phyloP scores from a whole-genome alignment of 176 grass and related monocot species.

The Guadua angustifolia region DNA sequence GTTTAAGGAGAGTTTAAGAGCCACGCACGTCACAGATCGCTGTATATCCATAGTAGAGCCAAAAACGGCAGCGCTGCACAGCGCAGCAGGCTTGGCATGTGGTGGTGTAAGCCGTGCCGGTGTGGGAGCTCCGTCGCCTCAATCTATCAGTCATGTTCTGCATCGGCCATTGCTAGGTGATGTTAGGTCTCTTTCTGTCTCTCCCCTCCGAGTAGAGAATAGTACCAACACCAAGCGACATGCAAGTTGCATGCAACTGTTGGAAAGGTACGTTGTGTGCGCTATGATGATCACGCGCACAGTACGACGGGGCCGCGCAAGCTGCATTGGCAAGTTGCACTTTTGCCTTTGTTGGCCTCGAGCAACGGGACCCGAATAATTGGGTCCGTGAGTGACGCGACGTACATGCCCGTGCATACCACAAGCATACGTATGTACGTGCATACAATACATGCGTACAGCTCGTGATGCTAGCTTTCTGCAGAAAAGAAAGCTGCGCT shows the following conservation, averaged over 20 bases:
- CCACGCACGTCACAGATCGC: too few relatives aligned
- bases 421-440: background rate
- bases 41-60: too few relatives aligned
- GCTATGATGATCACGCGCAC: background rate
- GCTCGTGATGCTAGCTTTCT: background rate
- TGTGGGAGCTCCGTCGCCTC: background rate
- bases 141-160: background rate
- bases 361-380: background rate
- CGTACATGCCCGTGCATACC: too few relatives aligned
- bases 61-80: too few relatives aligned
- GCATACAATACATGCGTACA: background rate
- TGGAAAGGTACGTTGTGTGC: background rate
- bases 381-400: background rate
- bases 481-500: background rate
- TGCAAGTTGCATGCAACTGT: background rate
- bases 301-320: background rate
- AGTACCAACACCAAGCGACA: background rate
- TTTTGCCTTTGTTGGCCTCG: constrained; percentile 19
- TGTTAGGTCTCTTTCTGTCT: background rate
- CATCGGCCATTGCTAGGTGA: background rate
- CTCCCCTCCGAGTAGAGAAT: background rate
- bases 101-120: background rate
- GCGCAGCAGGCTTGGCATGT: background rate
- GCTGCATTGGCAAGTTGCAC: constrained; percentile 21
- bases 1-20: too few relatives aligned